A percentile compares a stretch with the other conserved stretches of the same genome.
These are phyloP conservation scores for Boletus pseudo-olivaceus DNA, from an alignment of 768 basidiomycete genomes.

Conservation along the genomic window DNA sequence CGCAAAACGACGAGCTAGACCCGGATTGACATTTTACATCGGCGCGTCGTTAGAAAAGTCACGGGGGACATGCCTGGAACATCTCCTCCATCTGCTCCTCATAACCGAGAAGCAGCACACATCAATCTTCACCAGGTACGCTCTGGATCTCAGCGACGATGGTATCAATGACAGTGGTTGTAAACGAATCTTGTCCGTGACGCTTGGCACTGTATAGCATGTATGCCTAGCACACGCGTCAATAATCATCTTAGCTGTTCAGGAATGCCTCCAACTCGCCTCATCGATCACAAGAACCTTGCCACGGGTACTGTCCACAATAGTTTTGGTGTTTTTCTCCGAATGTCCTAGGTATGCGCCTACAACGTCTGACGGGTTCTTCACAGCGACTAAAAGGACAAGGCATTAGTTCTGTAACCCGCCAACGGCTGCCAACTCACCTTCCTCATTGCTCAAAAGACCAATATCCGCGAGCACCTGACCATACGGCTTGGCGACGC, in stretches of 20 bases:
- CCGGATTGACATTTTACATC: constrained; percentile 65
- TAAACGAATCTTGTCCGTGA: constrained; percentile 44
- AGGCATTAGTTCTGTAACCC: background rate
- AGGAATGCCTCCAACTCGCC: constrained; percentile 33
- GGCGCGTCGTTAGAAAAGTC: background rate
- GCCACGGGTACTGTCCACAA: constrained; percentile 54
- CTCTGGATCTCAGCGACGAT: constrained; percentile 73
- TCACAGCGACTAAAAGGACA: constrained; percentile 48
- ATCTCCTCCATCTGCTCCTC: constrained; percentile 65
- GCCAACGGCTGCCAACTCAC: constrained; percentile 26
- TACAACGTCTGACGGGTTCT: constrained; percentile 70
- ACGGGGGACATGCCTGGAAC: constrained; percentile 60
- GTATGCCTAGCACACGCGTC: constrained; percentile 8
- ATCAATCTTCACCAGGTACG: constrained; percentile 65
- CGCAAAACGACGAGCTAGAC: constrained; percentile 61
- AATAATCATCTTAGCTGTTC: background rate
- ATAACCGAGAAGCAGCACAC: constrained; percentile 64
- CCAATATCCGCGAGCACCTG: constrained; percentile 57
- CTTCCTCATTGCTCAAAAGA: constrained; percentile 71
- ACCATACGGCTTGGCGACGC: constrained; percentile 65
- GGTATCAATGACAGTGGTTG: constrained; percentile 69
- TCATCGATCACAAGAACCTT: constrained; percentile 74
- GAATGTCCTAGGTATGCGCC: constrained; percentile 57
- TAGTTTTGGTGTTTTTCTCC: constrained; percentile 61
- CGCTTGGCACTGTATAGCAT: constrained; percentile 53